Base-by-base conservation (phyloP, 306 rosid genomes). In the Carpinus viminea region DNA sequence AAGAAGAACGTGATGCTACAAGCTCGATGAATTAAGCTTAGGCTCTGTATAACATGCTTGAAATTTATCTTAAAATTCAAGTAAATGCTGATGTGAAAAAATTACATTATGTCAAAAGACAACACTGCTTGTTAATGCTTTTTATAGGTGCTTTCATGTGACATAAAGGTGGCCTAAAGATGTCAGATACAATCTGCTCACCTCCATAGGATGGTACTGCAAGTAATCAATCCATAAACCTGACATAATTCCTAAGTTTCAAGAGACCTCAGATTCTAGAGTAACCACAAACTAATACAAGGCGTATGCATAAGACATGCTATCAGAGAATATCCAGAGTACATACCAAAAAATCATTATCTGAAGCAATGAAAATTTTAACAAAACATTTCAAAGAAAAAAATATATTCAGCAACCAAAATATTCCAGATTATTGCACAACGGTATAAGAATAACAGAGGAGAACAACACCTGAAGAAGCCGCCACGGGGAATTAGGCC, bases 401-500 rank as follows among this genome's bases (percentile, higher is more conserved):
- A 68, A 8, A 41, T 4, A 66, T 38, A 66, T 36, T 38, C 46
- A 66, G 24, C 48, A 38, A 9, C 71, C 15, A 66, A 38, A 12
- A 41, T 20, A 68, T 10, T n/a, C 72, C 72, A 41, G 41, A 68
- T 36, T 68, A 12, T n/a, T 68, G 51, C 51, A 36, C 71, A 18
- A 38, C 21, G 45, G 26, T 17, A 15, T 31, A 28, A 17, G 10
- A 73, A 18, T 8, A 48, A 50, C 15, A 68, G 68, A 69, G 57
- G 9, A 28, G 55, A 2, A 45, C 8, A 62, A 69, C 85, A 92
- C 98, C 99, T 93, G 98, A 62, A 95, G 98, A 85, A 91, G 94
- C 47, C 99, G 80, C 99, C 99, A 95, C n/a, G 97, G 98, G 3
- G 99, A 95, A 77, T 91, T 85, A 60, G 98, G 96, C 99, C 99